phyloP scores from a whole-genome alignment of 2,329 filamentous ascomycete species.

The Septoria petroselini region DNA sequence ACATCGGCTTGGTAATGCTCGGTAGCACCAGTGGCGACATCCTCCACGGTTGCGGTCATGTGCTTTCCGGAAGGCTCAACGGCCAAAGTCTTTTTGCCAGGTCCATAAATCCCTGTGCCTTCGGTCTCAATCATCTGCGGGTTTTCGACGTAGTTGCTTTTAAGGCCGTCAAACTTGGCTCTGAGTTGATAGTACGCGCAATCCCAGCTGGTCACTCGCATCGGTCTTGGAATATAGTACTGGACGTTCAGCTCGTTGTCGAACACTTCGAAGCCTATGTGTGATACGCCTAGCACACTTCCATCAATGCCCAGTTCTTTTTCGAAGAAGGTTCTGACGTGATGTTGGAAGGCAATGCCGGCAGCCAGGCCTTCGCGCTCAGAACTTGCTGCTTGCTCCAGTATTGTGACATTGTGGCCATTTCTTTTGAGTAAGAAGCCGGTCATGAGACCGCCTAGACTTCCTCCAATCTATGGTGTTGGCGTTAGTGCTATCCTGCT shows the following conservation, averaged over 20 bases:
- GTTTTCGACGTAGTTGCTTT: constrained; percentile 18
- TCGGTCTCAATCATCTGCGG: constrained; percentile 11
- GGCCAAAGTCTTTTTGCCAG: constrained; percentile 17
- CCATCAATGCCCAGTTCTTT: constrained; percentile 22
- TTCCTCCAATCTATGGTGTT: constrained; percentile 40
- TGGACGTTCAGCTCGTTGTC: constrained; percentile 18
- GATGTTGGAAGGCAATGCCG: constrained; percentile 21
- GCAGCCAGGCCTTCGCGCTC: constrained; percentile 26
- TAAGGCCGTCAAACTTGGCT: constrained; percentile 25
- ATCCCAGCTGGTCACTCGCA: constrained; percentile 24
- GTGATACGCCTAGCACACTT: constrained; percentile 12
- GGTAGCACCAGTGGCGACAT: constrained; percentile 8
- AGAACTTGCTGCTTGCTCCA: constrained; percentile 25
- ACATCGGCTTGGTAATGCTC: constrained; percentile 20
- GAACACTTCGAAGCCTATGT: constrained; percentile 17
- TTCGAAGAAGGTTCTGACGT: constrained; percentile 25
- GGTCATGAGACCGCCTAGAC: constrained; percentile 43
- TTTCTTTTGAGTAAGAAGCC: constrained; percentile 43
- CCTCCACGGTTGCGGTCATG: constrained; percentile 14
- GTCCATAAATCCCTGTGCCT: constrained; percentile 11
- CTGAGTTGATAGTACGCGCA: constrained; percentile 22
- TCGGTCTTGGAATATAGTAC: not conserved
- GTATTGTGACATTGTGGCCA: constrained; percentile 44
- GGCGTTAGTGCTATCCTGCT: not conserved
- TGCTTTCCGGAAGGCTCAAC: constrained; percentile 9